A percentile compares a stretch with the other conserved stretches of the same genome.
phyloP scores from a whole-genome alignment of 2,329 filamentous ascomycete genomes.

The Gyromitra esculenta region DNA sequence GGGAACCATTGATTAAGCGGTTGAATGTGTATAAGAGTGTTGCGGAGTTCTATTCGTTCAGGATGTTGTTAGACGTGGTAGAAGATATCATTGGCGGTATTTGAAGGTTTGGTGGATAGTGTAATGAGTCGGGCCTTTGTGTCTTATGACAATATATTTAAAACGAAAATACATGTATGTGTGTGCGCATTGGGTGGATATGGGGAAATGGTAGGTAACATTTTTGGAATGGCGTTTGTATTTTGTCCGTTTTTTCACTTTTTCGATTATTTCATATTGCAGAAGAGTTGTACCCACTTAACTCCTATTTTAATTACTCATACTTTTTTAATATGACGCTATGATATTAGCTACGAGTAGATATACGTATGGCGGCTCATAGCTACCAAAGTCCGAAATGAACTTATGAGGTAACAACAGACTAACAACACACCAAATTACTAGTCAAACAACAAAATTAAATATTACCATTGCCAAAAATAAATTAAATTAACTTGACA shows the following conservation, averaged over 20 bases:
- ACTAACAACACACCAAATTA: too few species aligned
- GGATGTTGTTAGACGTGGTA: slow-evolving; percentile 81
- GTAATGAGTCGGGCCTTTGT: not conserved
- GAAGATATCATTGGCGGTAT: slow-evolving; percentile 66
- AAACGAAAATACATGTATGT: slow-evolving; percentile 16
- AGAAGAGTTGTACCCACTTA: not conserved
- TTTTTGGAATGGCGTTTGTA: slow-evolving; percentile 40
- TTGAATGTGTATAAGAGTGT: slow-evolving; percentile 78
- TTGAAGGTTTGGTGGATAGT: slow-evolving; percentile 13
- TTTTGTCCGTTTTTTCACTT: slow-evolving; percentile 6
- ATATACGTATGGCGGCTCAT: not conserved
- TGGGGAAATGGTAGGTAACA: slow-evolving; percentile 13
- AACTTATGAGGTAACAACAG: too few species aligned
- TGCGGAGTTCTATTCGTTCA: slow-evolving; percentile 79
- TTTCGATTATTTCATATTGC: not conserved
- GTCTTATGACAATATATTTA: not conserved
- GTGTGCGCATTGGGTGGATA: slow-evolving; percentile 13
- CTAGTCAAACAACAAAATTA: too few species aligned
- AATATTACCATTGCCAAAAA: too few species aligned
- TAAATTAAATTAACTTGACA: too few species aligned
- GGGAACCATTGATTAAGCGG: slow-evolving; percentile 71
- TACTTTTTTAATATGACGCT: not conserved
- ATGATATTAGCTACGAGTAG: not conserved
- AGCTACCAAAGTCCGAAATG: not conserved
- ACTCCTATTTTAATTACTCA: slow-evolving; percentile 9